These are phyloP conservation scores for Collybiopsis confluens DNA, from an alignment of 768 basidiomycete species.

Conservation along the genomic window DNA sequence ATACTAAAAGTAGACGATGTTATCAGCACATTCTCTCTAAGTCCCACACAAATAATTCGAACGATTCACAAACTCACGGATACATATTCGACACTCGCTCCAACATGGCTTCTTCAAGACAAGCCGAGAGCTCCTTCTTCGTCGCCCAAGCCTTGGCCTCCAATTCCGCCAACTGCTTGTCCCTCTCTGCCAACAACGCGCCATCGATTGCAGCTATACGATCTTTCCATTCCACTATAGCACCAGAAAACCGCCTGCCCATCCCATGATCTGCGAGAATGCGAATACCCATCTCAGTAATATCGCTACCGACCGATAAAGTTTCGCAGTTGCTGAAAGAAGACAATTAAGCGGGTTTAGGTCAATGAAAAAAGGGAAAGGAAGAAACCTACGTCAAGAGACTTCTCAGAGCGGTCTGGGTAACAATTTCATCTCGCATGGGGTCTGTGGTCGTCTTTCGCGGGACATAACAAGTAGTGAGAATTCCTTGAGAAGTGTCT, in stretches of 20 bases:
- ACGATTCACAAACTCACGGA: neutral
- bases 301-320: slow-evolving; percentile 18
- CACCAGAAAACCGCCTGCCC: slow-evolving; percentile 17
- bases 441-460: neutral
- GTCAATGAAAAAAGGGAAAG: neutral
- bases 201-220: slow-evolving; percentile 6
- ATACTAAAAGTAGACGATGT: neutral
- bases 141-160: slow-evolving; percentile 7
- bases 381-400: neutral
- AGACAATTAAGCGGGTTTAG: neutral
- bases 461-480: slow-evolving; percentile 25
- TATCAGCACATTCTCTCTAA: neutral
- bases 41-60: too few species aligned
- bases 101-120: slow-evolving; percentile 21
- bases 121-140: slow-evolving; percentile 9
- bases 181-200: neutral
- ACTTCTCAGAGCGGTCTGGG: neutral
- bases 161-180: slow-evolving; percentile 9
- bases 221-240: slow-evolving; percentile 21
- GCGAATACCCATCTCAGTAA: slow-evolving; percentile 20
- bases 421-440: neutral
- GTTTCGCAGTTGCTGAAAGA: slow-evolving; percentile 16
- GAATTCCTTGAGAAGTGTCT: slow-evolving; percentile 37
- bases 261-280: slow-evolving; percentile 27
- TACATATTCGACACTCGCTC: slow-evolving; percentile 16